Evolutionary conservation across 805 yeast species (phyloP), one percentile per base, ranked within the genome.

Genomic region (Saccharomycopsis schoenii): DNA sequence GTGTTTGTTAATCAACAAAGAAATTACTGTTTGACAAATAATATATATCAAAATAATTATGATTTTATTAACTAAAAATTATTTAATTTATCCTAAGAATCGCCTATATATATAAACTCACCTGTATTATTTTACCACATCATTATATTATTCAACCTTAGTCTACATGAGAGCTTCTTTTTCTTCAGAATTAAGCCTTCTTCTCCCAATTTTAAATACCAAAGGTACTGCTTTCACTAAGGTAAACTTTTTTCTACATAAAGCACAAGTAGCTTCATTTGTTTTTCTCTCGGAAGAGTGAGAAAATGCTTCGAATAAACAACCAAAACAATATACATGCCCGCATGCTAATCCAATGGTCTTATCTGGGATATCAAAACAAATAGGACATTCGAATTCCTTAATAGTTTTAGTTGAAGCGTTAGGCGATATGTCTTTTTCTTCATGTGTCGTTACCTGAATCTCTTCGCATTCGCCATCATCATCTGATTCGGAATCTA

Each of bases 281-380:
- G 68, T 68, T 24, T 67, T 70, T 50, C 68, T 71, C 12, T 56
- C 56, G 66, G 73, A 77, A 43, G 82, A 82, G 66, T 74, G 76
- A 12, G 80, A 78, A 40, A 80, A 77, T 69, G 78, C 79, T 63
- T 74, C 72, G 63, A 79, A 82, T 4, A 80, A 72, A 67, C 86
- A 83, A 34, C 77, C 77, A 5, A 77, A 73, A 66, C 87, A 83
- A 66, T 77, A 82, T 1, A 80, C 71, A 68, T 83, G 87, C 0
- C 87, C 87, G 70, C 87, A 83, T 0, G 80, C 79, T 2, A 82
- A 74, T 17, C 78, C 78, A 37, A 77, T 74, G 1, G 84, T 78
- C 6, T 72, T 66, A 15, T 73, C 76, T 2, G 84, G 82, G 4
- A 78, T 74, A 9, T 82, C 86, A 67, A 83, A 77, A 59, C 87